phyloP scores from a whole-genome alignment of 345 rosid species.

The Gossypium arboreum region DNA sequence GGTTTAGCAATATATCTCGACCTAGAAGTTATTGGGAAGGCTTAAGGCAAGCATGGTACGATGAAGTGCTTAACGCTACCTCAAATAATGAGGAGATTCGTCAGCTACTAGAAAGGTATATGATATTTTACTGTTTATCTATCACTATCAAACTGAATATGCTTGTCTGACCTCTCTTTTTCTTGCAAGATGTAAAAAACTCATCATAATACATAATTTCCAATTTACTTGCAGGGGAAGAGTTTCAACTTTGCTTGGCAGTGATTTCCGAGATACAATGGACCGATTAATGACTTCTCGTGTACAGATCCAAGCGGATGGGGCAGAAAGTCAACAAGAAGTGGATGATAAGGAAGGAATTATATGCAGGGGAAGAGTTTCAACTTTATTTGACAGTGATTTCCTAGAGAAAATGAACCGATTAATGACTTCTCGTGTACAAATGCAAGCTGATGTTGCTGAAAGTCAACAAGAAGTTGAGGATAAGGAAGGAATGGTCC shows the following conservation, averaged over 20 bases:
- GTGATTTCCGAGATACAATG: constrained; percentile 69
- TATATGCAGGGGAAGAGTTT: not conserved
- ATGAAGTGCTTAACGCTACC: constrained; percentile 48
- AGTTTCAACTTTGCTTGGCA: constrained; percentile 63
- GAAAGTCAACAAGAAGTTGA: constrained; percentile 24
- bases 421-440: constrained; percentile 48
- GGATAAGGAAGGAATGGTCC: constrained; percentile 28
- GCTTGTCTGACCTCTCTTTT: not conserved
- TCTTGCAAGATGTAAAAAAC: not conserved
- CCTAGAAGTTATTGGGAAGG: constrained; percentile 94
- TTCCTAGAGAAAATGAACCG: constrained; percentile 50
- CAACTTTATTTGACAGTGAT: not conserved
- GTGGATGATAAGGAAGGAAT: constrained; percentile 27
- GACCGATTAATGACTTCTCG: constrained; percentile 57
- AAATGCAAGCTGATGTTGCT: constrained; percentile 31
- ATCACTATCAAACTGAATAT: not conserved
- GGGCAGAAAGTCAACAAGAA: constrained; percentile 21
- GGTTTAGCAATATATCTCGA: constrained; percentile 70
- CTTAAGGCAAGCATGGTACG: constrained; percentile 62
- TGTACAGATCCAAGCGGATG: constrained; percentile 33
- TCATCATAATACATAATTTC: constrained; percentile 5
- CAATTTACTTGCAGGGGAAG: constrained; percentile 46
- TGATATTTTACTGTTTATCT: too few relatives aligned
- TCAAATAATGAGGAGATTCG: constrained; percentile 59
- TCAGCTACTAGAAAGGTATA: constrained; percentile 70